Evolutionary conservation across 805 yeast genomes (phyloP).

Genomic region (Priceomyces fermenticarens): DNA sequence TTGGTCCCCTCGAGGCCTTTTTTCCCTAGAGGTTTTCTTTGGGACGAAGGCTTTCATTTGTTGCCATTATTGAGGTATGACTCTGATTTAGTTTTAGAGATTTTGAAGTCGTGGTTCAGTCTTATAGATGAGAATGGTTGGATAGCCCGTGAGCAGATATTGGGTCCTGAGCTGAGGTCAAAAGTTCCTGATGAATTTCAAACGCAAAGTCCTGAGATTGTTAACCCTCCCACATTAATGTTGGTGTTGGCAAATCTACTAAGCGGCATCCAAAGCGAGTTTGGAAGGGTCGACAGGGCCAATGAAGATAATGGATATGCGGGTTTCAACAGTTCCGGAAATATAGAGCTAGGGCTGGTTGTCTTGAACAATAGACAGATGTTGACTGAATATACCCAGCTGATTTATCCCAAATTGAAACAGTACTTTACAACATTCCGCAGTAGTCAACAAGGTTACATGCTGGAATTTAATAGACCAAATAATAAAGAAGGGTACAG

Average conservation of each 20-base stretch:
- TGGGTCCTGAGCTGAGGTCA: constrained; percentile 87
- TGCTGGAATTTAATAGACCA: constrained; percentile 66
- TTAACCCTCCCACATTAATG: constrained; percentile 94
- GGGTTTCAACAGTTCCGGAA: constrained; percentile 5
- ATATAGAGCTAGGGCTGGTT: constrained; percentile 43
- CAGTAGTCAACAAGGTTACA: constrained; percentile 71
- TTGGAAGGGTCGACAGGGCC: constrained; percentile 29
- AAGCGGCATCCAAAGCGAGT: constrained; percentile 21
- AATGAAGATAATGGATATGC: constrained; percentile 19
- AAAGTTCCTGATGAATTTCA: constrained; percentile 83
- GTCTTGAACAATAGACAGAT: constrained; percentile 60
- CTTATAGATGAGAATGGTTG: constrained; percentile 89
- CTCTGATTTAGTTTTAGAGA: constrained; percentile 74
- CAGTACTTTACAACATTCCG: constrained; percentile 85
- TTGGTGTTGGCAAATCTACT: constrained; percentile 61
- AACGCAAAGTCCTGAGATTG: constrained; percentile 83
- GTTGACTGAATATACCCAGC: constrained; percentile 52
- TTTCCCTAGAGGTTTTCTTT: constrained; percentile 94
- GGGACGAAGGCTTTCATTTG: constrained; percentile 98
- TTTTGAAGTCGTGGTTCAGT: constrained; percentile 82
- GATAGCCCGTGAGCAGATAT: constrained; percentile 93
- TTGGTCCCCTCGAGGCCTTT: constrained; percentile 90
- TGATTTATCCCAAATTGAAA: constrained; percentile 73
- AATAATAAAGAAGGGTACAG: constrained; percentile 63
- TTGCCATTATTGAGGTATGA: constrained; percentile 81